A percentile compares a stretch with the other conserved stretches of the same genome.
phyloP scores from a whole-genome alignment of 306 rosid genomes.

The Ochetophila trinervis region DNA sequence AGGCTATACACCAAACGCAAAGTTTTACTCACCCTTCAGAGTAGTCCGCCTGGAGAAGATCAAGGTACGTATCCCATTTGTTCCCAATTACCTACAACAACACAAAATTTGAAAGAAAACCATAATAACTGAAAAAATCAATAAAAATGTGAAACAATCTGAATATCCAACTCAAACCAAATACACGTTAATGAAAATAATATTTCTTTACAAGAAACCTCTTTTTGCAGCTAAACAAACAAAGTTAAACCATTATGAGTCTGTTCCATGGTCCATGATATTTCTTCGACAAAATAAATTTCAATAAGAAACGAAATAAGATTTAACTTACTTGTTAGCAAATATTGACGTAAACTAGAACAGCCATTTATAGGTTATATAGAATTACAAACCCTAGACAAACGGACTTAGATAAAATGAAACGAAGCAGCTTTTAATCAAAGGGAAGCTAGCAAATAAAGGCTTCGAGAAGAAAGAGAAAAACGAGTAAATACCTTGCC shows the following conservation, averaged over 20 bases:
- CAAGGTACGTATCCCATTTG: constrained; percentile 92
- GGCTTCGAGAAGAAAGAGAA: not conserved
- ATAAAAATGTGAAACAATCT: not conserved
- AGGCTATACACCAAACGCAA: not conserved
- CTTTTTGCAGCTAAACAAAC: too few species aligned
- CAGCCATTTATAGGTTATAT: too few species aligned
- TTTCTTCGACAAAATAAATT: too few species aligned
- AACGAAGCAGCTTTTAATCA: not conserved
- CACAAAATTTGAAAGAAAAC: not conserved
- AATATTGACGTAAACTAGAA: too few species aligned
- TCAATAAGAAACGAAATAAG: too few species aligned
- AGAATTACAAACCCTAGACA: not conserved
- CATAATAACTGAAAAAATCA: not conserved
- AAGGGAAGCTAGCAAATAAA: not conserved
- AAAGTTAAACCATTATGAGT: too few species aligned
- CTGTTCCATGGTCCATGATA: too few species aligned
- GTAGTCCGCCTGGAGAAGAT: constrained; percentile 86
- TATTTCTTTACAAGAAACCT: not conserved
- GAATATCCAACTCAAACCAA: not conserved
- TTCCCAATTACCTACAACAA: constrained; percentile 76
- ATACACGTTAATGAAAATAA: not conserved
- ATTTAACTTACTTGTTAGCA: too few species aligned
- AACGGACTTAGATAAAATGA: not conserved
- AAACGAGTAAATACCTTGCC: constrained; percentile 49
- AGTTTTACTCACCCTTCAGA: constrained; percentile 64